These are phyloP conservation scores for Thielaviopsis musarum DNA, from an alignment of 2,329 filamentous ascomycete genomes.

Conservation along the genomic window DNA sequence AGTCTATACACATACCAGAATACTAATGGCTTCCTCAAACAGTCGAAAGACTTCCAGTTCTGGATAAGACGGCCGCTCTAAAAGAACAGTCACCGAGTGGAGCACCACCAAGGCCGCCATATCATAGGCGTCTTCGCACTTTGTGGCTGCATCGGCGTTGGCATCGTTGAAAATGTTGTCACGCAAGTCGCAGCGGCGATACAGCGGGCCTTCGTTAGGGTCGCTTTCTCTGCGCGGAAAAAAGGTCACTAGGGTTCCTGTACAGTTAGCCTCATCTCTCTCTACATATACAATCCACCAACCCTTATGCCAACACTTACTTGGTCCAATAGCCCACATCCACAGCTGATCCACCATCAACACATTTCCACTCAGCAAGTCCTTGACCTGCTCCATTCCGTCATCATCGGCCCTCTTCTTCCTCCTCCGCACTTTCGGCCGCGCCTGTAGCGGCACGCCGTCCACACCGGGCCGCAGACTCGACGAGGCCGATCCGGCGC, in stretches of 20 bases:
- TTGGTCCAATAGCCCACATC: constrained; percentile 40
- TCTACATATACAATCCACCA: background rate
- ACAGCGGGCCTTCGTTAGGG: constrained; percentile 35
- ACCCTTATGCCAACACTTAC: constrained; percentile 19
- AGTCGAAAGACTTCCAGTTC: constrained; percentile 48
- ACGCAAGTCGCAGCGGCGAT: constrained; percentile 42
- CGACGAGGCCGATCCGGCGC: background rate
- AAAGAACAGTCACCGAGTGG: constrained; percentile 43
- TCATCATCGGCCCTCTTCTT: constrained; percentile 1
- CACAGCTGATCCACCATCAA: constrained; percentile 54
- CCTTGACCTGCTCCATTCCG: constrained; percentile 19
- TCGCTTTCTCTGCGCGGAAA: constrained; percentile 38
- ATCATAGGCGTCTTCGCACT: constrained; percentile 44
- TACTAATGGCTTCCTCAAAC: constrained; percentile 49
- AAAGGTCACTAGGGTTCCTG: constrained; percentile 35
- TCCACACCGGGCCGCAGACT: background rate
- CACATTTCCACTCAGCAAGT: constrained; percentile 35
- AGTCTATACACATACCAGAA: constrained; percentile 27
- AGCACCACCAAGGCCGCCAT: constrained; percentile 44
- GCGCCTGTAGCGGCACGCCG: background rate
- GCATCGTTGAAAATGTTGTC: constrained; percentile 50
- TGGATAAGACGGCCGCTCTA: constrained; percentile 41
- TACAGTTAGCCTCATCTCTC: background rate
- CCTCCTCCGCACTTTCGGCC: background rate
- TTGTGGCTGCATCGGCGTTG: constrained; percentile 44